Percentiles rank a stretch among this genome's conserved stretches.
Evolutionary conservation across 495 filamentous ascomycete genomes (phyloP).

Genomic region (Daldinia decipiens): DNA sequence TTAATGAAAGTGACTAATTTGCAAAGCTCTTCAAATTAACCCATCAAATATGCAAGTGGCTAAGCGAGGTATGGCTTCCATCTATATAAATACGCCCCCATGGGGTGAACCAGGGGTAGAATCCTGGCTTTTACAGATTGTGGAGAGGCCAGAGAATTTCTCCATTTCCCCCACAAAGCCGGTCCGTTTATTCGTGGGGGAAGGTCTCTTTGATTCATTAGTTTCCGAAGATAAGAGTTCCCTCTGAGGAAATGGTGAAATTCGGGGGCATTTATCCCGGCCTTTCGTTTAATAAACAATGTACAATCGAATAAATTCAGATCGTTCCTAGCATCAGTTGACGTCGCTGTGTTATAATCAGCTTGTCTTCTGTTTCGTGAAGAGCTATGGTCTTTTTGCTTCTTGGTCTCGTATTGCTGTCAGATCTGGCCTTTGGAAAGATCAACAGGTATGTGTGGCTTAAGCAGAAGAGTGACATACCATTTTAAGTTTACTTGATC

Average conservation of each 20-base stretch:
- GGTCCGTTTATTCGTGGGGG: too few species aligned
- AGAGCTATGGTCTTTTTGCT: slow-evolving; percentile 16
- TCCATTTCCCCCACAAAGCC: not conserved
- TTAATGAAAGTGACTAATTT: not conserved
- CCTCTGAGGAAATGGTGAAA: not conserved
- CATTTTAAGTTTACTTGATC: not conserved
- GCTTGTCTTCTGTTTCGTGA: slow-evolving; percentile 4
- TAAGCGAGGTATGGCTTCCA: not conserved
- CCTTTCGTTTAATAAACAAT: not conserved
- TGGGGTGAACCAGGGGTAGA: slow-evolving; percentile 9
- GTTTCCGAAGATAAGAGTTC: slow-evolving; percentile 1
- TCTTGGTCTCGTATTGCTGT: slow-evolving; percentile 13
- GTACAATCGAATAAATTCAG: slow-evolving; percentile 1
- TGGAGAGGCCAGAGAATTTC: slow-evolving; percentile 10
- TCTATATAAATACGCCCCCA: not conserved
- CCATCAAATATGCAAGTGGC: not conserved
- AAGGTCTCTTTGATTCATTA: not conserved
- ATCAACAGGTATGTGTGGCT: slow-evolving; percentile 29
- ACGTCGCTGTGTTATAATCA: not conserved
- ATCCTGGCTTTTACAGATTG: not conserved
- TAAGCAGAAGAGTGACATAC: not conserved
- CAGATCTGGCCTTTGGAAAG: slow-evolving; percentile 18
- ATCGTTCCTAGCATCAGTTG: not conserved
- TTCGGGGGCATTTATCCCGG: slow-evolving; percentile 32
- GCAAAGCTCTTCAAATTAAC: not conserved